Evolutionary conservation across 768 basidiomycete species (phyloP), one percentile per base, ranked within the genome.

Genomic region (Mycena leptocephala): DNA sequence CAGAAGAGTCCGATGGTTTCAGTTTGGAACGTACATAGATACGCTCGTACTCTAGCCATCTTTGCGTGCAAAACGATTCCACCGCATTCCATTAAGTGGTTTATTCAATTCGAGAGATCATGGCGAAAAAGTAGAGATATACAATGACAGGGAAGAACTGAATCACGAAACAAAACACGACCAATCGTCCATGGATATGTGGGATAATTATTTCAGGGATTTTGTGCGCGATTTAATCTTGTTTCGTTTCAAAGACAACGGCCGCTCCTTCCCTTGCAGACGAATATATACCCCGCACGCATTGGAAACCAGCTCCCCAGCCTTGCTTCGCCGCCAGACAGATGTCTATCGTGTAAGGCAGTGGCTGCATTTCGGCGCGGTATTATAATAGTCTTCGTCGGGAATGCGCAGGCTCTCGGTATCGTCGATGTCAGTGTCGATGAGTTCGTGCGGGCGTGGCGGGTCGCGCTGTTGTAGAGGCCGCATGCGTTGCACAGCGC

Each of bases 241-340:
- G 53, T 67, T 74, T 28, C 64, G 30, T 6, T 37, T 9, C 48
- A 74, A 30, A 26, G 30, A 64, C 5, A 74, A n/a, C 55, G 72
- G 72, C 39, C 72, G 26, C 18, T 58, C 63, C 43, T 39, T 43
- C 5, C 72, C 72, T 4, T 62, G 61, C 11, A 72, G 35, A 20
- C 62, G 71, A 4, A 18, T 22, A 43, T 72, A 72, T 1, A 74
- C 72, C n/a, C 72, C 72, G 37, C 72, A 74, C n/a, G 72, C 72
- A 46, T 74, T 74, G 53, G 63, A 74, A 5, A 74, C 63, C 32
- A 39, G 72, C 22, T 4, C 37, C 3, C 72, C 72, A n/a, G 63
- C n/a, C 65, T 74, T 74, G 41, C 51, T 66, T 10, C 72, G 43
- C 5, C 72, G 63, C 72, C 72, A 74, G 10, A 74, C 72, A 26